Percentiles rank a stretch among this genome's conserved stretches.
Evolutionary conservation across 2,329 filamentous ascomycete species (phyloP).

Genomic region (Alternaria angustiovoidea): DNA sequence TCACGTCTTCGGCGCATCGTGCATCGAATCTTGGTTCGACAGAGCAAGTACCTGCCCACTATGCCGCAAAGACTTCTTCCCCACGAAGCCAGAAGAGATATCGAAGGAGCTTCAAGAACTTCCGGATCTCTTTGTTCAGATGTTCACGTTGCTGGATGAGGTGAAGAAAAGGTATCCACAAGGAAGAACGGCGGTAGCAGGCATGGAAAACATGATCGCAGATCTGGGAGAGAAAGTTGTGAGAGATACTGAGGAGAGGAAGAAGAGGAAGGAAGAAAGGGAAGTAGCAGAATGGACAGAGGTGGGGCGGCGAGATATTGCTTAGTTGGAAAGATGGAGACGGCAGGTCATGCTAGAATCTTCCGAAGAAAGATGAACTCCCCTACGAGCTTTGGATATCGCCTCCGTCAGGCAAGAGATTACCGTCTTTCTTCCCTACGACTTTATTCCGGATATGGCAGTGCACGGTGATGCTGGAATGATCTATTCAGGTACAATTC

Average conservation of each 20-base stretch:
- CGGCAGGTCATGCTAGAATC: no score
- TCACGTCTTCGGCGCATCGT: constrained; percentile 1
- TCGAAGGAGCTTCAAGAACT: not conserved
- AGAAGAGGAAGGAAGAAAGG: not conserved
- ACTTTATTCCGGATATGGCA: not conserved
- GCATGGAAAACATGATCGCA: not conserved
- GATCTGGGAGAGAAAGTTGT: not conserved
- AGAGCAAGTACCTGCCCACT: not conserved
- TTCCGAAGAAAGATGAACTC: not conserved
- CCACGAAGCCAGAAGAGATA: not conserved
- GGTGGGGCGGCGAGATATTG: not conserved
- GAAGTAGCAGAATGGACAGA: not conserved
- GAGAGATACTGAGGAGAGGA: not conserved
- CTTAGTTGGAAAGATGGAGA: no score
- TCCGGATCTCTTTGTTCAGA: not conserved
- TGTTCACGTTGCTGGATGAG: not conserved
- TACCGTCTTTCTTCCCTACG: not conserved
- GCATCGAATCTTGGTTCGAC: constrained; percentile 6
- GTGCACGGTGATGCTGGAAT: not conserved
- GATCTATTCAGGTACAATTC: not conserved
- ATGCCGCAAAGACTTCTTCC: not conserved
- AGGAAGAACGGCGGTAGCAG: not conserved
- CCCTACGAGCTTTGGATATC: not conserved
- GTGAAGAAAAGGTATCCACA: constrained; percentile 1
- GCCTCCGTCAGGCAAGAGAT: not conserved